Conservation (phyloP, 2,329 filamentous ascomycete genomes). For the Cladobotryum protrusum region DNA sequence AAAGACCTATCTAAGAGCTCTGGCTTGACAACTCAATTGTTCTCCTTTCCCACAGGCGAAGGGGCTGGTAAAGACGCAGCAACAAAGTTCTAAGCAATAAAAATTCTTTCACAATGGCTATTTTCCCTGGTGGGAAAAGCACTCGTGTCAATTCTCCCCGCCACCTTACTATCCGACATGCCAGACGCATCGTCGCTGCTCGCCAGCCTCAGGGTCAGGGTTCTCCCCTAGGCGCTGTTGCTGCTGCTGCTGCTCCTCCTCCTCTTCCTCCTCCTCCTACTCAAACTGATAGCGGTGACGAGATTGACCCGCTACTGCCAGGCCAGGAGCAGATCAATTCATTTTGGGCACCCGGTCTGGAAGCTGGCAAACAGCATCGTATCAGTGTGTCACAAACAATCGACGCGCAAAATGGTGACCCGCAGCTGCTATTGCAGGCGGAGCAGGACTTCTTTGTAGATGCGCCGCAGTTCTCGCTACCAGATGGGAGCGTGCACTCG, state of each 20-base stretch:
- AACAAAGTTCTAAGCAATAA: background rate
- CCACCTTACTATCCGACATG: conserved; percentile 11
- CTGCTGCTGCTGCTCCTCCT: too few species aligned
- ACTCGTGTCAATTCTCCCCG: conserved; percentile 10
- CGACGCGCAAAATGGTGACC: background rate
- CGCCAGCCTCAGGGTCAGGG: background rate
- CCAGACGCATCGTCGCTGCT: background rate
- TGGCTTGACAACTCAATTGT: too few species aligned
- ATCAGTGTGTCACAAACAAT: conserved; percentile 9
- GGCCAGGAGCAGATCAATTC: conserved; percentile 16
- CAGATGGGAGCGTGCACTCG: conserved; percentile 27
- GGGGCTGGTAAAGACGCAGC: too few species aligned
- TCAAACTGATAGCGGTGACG: background rate
- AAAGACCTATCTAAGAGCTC: too few species aligned
- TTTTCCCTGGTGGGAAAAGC: conserved; percentile 15
- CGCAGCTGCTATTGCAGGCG: background rate
- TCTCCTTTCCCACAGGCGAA: too few species aligned
- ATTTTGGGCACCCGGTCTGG: conserved; percentile 15
- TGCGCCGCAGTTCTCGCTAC: conserved; percentile 30
- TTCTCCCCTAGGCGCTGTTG: too few species aligned
- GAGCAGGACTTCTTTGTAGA: conserved; percentile 29
- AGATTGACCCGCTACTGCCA: conserved; percentile 4
- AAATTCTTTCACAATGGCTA: conserved; percentile 11
- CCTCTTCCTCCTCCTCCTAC: background rate
- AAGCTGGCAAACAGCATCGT: conserved; percentile 12